phyloP scores from a whole-genome alignment of 176 grass and related monocot genomes.

The Cocos nucifera region DNA sequence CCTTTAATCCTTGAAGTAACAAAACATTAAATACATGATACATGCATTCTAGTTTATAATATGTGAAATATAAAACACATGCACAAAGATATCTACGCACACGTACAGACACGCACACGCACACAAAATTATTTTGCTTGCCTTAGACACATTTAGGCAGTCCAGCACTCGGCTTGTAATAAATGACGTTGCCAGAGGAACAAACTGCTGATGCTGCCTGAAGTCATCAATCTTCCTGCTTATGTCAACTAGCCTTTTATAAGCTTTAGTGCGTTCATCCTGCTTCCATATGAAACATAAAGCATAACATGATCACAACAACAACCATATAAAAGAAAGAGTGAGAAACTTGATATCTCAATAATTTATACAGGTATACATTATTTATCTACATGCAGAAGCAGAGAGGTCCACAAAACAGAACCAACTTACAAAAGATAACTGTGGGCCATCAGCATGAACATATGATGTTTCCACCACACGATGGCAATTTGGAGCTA shows the following conservation, averaged over 20 bases:
- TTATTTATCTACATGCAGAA: conserved; percentile 11
- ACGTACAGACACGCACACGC: too few species aligned
- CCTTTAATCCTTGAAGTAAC: too few species aligned
- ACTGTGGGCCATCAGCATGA: conserved; percentile 59
- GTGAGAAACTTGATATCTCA: conserved; percentile 1
- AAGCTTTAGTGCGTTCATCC: conserved; percentile 80
- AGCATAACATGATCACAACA: too few species aligned
- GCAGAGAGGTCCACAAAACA: conserved; percentile 3
- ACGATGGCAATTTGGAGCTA: conserved; percentile 78
- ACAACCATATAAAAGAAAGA: conserved; percentile 29
- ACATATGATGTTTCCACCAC: conserved; percentile 49
- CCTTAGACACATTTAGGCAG: conserved; percentile 80
- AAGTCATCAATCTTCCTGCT: conserved; percentile 68
- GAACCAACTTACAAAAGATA: conserved; percentile 65
- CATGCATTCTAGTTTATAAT: too few species aligned
- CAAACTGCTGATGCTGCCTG: conserved; percentile 64
- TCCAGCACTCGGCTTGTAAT: conserved; percentile 50
- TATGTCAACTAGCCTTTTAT: conserved; percentile 69
- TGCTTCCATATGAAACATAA: conserved; percentile 8
- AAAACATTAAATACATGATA: too few species aligned
- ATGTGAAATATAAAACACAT: too few species aligned
- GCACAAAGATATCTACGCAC: too few species aligned
- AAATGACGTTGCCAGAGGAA: conserved; percentile 56
- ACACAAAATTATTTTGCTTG: conserved; percentile 14
- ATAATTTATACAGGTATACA: conserved; percentile 6